Percentiles rank a stretch among this genome's conserved stretches.
Evolutionary conservation across 257 asterid genomes (phyloP).

Genomic region (Knoxia roxburghii): DNA sequence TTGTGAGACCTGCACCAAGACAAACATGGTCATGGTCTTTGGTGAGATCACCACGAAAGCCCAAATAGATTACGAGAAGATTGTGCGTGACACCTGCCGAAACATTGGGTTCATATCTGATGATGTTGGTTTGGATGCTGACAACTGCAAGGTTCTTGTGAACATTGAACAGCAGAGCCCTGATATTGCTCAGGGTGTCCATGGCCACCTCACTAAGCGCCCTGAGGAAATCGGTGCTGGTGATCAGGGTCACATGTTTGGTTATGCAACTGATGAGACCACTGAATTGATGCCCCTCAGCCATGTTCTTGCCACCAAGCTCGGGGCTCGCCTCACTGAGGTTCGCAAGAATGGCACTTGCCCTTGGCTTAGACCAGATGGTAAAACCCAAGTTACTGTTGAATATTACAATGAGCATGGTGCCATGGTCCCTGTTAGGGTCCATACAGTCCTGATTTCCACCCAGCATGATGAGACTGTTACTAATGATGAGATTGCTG

Average conservation of each 20-base stretch:
- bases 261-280: conserved; percentile 39
- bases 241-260: conserved; percentile 41
- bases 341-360: conserved; percentile 34
- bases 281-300: conserved; percentile 40
- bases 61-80: conserved; percentile 33
- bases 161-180: conserved; percentile 39
- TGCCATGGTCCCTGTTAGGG: conserved; percentile 35
- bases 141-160: conserved; percentile 31
- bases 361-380: conserved; percentile 38
- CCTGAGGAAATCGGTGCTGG: conserved; percentile 40
- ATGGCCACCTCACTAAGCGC: conserved; percentile 34
- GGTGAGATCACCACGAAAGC: conserved; percentile 44
- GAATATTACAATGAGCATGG: conserved; percentile 37
- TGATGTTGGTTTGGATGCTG: conserved; percentile 38
- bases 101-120: conserved; percentile 30
- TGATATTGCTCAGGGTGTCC: conserved; percentile 40
- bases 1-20: conserved; percentile 36
- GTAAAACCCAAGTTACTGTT: conserved; percentile 40
- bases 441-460: conserved; percentile 37
- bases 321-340: conserved; percentile 37
- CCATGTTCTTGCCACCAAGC: conserved; percentile 39
- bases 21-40: conserved; percentile 41
- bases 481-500: conserved; percentile 37
- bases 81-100: conserved; percentile 35
- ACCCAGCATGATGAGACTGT: conserved; percentile 42